These are phyloP conservation scores for Ceratobasidium sp. DNA, from an alignment of 1,284 basidiomycete species.

Conservation along the genomic window DNA sequence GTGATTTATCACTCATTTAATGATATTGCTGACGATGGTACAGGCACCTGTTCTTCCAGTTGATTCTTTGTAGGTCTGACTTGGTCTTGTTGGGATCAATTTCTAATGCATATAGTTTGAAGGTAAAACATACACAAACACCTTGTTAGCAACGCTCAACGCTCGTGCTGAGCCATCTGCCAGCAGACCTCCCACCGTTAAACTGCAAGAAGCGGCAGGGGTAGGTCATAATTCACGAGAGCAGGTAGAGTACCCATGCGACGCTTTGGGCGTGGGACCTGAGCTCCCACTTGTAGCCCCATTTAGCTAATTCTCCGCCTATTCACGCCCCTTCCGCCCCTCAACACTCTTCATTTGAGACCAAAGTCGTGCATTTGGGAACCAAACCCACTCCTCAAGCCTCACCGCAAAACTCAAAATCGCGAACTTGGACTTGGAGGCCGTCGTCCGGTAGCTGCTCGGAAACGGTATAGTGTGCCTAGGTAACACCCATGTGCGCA, in stretches of 20 bases:
- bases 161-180: not conserved
- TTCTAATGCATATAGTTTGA: not conserved
- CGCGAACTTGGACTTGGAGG: too few species aligned
- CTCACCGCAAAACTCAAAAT: not conserved
- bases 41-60: conserved; percentile 9
- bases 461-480: too few species aligned
- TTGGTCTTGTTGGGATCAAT: not conserved
- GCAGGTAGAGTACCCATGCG: not conserved
- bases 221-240: not conserved
- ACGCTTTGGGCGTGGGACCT: not conserved
- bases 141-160: not conserved
- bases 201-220: not conserved
- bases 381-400: not conserved
- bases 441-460: too few species aligned
- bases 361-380: not conserved
- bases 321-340: not conserved
- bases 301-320: not conserved
- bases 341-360: not conserved
- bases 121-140: not conserved
- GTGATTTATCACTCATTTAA: not conserved
- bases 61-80: not conserved
- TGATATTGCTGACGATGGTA: not conserved
- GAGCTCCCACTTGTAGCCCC: not conserved
- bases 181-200: not conserved
- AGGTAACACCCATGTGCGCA: too few species aligned